phyloP scores from a whole-genome alignment of 768 basidiomycete genomes.

The Boletus vermiculosoides region DNA sequence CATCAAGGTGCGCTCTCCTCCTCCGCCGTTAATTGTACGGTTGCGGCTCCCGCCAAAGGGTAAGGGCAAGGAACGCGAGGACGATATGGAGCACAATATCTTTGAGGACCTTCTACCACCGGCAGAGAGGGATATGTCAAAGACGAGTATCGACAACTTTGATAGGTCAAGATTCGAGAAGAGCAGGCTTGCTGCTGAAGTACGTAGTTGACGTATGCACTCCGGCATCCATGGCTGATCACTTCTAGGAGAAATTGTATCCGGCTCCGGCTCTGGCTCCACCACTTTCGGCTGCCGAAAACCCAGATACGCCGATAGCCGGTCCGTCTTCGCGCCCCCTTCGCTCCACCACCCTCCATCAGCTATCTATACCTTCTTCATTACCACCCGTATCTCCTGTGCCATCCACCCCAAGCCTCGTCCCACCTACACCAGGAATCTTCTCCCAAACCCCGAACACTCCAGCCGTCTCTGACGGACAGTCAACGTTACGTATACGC shows the following conservation, averaged over 20 bases:
- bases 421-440: conserved; percentile 35
- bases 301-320: conserved; percentile 40
- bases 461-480: conserved; percentile 21
- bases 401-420: conserved; percentile 36
- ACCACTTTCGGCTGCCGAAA: conserved; percentile 32
- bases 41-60: conserved; percentile 58
- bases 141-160: conserved; percentile 55
- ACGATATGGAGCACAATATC: conserved; percentile 56
- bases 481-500: conserved; percentile 63
- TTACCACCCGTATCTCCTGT: conserved; percentile 35
- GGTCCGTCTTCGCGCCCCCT: conserved; percentile 62
- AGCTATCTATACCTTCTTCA: conserved; percentile 31
- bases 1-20: conserved; percentile 36
- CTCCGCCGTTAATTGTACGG: conserved; percentile 44
- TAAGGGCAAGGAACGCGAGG: conserved; percentile 69
- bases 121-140: conserved; percentile 69
- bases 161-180: conserved; percentile 76
- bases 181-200: conserved; percentile 73
- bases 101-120: conserved; percentile 81
- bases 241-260: conserved; percentile 47
- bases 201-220: conserved; percentile 33
- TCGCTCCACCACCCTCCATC: conserved; percentile 53
- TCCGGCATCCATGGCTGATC: conserved; percentile 2
- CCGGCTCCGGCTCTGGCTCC: conserved; percentile 42
- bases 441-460: conserved; percentile 34